These are phyloP conservation scores for Yarrowia sp. DNA, from an alignment of 805 yeast genomes.

Conservation along the genomic window DNA sequence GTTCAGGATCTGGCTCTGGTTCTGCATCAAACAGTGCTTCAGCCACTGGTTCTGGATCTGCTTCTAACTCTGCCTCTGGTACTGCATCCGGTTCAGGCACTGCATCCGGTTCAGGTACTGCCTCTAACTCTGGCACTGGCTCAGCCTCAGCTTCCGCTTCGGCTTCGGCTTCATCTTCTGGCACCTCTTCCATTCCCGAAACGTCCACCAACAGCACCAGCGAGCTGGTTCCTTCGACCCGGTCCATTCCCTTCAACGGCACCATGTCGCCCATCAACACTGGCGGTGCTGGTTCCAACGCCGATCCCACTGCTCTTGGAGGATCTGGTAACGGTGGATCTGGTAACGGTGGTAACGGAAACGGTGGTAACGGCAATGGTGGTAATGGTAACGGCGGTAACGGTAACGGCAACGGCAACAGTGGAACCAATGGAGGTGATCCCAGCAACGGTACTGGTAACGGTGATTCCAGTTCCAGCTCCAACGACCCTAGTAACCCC, in stretches of 20 bases:
- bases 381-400: neutral
- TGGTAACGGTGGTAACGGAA: neutral
- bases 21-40: no score
- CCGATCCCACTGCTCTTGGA: neutral
- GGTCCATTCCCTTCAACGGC: conserved; percentile 10
- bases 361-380: neutral
- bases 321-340: neutral
- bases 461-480: no score
- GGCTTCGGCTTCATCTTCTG: neutral
- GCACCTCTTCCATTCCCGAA: neutral
- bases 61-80: no score
- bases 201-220: neutral
- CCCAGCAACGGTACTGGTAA: no score
- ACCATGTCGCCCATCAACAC: neutral
- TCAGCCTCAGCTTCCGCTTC: neutral
- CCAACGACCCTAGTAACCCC: no score
- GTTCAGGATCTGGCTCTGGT: no score
- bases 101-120: no score
- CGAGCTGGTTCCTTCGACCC: neutral
- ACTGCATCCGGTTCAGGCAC: no score
- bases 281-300: neutral
- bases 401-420: no score
- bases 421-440: no score
- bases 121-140: no score
- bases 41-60: no score